These are phyloP conservation scores for Hyaloperonospora brassicae DNA, from an alignment of 352 stramenopile species.

Conservation along the genomic window DNA sequence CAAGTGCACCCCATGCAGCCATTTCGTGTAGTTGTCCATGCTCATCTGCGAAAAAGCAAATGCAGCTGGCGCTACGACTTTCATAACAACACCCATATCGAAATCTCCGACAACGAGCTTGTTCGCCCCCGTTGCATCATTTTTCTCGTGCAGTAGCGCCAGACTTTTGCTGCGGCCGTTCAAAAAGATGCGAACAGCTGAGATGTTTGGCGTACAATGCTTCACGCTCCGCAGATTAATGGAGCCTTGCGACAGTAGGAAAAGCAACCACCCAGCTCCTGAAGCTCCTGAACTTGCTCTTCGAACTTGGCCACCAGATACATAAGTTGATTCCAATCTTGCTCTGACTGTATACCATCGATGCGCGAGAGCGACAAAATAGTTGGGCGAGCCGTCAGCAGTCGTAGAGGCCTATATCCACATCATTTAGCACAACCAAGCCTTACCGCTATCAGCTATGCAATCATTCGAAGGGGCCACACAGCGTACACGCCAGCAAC, in stretches of 20 bases:
- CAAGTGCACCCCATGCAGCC: slow-evolving; percentile 25
- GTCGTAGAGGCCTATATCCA: slow-evolving; percentile 24
- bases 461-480: slow-evolving; percentile 34
- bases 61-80: slow-evolving; percentile 21
- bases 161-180: slow-evolving; percentile 11
- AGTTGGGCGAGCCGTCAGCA: slow-evolving; percentile 2
- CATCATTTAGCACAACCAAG: slow-evolving; percentile 20
- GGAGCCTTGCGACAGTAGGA: slow-evolving; percentile 6
- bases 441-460: slow-evolving; percentile 18
- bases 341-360: background rate
- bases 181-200: slow-evolving; percentile 24
- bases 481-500: slow-evolving; percentile 37
- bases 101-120: slow-evolving; percentile 11
- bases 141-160: slow-evolving; percentile 11
- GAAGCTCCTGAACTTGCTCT: slow-evolving; percentile 28
- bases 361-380: slow-evolving; percentile 7
- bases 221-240: slow-evolving; percentile 13
- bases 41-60: slow-evolving; percentile 39
- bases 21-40: slow-evolving; percentile 25
- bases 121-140: background rate
- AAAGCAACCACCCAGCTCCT: background rate
- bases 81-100: slow-evolving; percentile 15
- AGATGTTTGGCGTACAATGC: slow-evolving; percentile 14
- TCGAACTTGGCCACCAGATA: slow-evolving; percentile 36
- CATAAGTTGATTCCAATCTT: slow-evolving; percentile 27